phyloP scores from a whole-genome alignment of 2,329 filamentous ascomycete species.

The Dichotomopilus funicola region DNA sequence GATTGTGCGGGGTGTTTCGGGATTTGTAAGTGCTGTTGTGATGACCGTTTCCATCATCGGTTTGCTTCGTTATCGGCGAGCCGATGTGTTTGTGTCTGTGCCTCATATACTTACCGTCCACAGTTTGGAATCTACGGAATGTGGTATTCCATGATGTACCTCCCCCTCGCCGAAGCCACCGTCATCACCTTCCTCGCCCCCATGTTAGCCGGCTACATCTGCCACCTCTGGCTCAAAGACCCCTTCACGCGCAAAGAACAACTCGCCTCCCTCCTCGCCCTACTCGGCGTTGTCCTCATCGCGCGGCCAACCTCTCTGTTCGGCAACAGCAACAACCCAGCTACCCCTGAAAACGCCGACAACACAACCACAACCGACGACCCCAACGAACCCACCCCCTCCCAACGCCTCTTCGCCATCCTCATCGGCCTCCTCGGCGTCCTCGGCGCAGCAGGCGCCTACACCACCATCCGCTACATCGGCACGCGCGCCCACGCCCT shows the following conservation, averaged over 20 bases:
- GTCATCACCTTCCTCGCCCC: slow-evolving; percentile 85
- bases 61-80: no score
- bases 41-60: not conserved
- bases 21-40: slow-evolving; percentile 36
- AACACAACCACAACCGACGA: not conserved
- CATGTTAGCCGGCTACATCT: slow-evolving; percentile 71
- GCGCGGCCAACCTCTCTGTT: slow-evolving; percentile 54
- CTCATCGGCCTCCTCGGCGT: slow-evolving; percentile 70
- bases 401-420: slow-evolving; percentile 64
- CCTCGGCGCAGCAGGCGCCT: slow-evolving; percentile 66
- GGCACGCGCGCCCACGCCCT: slow-evolving; percentile 73
- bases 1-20: slow-evolving; percentile 59
- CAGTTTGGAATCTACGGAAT: slow-evolving; percentile 70
- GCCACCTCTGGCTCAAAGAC: slow-evolving; percentile 66
- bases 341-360: not conserved
- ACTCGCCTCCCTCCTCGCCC: slow-evolving; percentile 65
- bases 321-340: slow-evolving; percentile 13
- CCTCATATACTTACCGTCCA: slow-evolving; percentile 32
- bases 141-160: slow-evolving; percentile 62
- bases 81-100: not conserved
- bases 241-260: slow-evolving; percentile 74
- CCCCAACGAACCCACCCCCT: slow-evolving; percentile 41
- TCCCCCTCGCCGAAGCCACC: slow-evolving; percentile 79
- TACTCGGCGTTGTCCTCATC: slow-evolving; percentile 77
- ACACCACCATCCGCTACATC: slow-evolving; percentile 70